Evolutionary conservation across 306 rosid genomes (phyloP).

Genomic region (Pyrus betulifolia): DNA sequence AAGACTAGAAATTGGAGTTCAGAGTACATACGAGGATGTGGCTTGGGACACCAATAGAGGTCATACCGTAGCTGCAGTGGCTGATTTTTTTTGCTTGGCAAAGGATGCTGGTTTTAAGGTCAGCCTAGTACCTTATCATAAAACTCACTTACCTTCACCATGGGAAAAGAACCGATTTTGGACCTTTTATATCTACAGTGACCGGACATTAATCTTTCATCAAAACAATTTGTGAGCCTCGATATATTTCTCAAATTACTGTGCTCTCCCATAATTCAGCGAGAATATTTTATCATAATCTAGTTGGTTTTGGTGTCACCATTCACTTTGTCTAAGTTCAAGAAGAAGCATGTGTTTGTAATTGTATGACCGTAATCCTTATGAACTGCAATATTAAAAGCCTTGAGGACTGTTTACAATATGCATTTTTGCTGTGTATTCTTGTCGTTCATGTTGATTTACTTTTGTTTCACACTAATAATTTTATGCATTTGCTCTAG

Average conservation of each 20-base stretch:
- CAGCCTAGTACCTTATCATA: constrained; percentile 3
- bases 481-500: constrained; percentile 33
- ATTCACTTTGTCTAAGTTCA: not conserved
- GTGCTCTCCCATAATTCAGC: not conserved
- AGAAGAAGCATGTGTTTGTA: not conserved
- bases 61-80: constrained; percentile 93
- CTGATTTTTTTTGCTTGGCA: constrained; percentile 90
- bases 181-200: not conserved
- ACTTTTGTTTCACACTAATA: not conserved
- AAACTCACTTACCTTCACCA: not conserved
- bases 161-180: not conserved
- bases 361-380: not conserved
- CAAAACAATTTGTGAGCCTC: not conserved
- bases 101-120: constrained; percentile 99
- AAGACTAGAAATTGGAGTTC: constrained; percentile 92
- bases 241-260: not conserved
- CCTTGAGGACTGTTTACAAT: not conserved
- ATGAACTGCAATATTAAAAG: not conserved
- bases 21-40: constrained; percentile 97
- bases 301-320: not conserved
- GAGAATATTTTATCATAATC: not conserved
- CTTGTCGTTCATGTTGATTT: not conserved
- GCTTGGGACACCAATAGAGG: constrained; percentile 98
- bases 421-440: not conserved
- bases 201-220: not conserved